Evolutionary conservation across 345 rosid species (phyloP).

Genomic region (Lepidium sativum): DNA sequence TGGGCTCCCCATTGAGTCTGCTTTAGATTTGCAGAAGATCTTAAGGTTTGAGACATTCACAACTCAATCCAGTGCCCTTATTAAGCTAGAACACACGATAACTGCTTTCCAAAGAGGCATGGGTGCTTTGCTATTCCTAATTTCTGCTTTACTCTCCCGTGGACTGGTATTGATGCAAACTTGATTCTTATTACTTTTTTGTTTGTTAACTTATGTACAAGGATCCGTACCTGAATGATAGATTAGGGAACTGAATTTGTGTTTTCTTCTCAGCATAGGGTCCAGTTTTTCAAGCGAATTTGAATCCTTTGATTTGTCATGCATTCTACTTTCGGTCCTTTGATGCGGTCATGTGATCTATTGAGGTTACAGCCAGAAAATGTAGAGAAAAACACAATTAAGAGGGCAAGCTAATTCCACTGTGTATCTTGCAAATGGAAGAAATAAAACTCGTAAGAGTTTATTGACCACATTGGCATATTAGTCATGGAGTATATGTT

Average conservation of each 20-base stretch:
- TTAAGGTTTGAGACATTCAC: conserved; percentile 55
- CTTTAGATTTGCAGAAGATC: conserved; percentile 66
- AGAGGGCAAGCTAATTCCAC: not conserved
- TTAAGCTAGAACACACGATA: conserved; percentile 47
- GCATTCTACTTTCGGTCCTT: not conserved
- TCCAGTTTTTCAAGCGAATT: not conserved
- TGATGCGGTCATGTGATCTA: not conserved
- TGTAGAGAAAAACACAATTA: not conserved
- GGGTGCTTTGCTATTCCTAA: conserved; percentile 93
- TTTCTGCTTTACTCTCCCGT: conserved; percentile 90
- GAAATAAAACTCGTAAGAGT: not conserved
- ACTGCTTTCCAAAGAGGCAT: conserved; percentile 80
- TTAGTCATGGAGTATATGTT: not conserved
- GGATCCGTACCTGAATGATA: not conserved
- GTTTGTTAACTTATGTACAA: not conserved
- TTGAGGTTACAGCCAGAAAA: not conserved
- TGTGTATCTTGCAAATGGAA: not conserved
- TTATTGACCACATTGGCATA: not conserved
- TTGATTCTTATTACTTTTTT: not conserved
- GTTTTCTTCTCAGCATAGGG: not conserved
- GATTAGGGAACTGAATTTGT: not conserved
- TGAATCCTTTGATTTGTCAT: not conserved
- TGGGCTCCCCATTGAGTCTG: conserved; percentile 68
- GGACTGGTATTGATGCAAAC: conserved; percentile 60
- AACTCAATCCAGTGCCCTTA: conserved; percentile 43